Conservation (phyloP, 2,329 filamentous ascomycete genomes). For the Cercospora nicotianae region DNA sequence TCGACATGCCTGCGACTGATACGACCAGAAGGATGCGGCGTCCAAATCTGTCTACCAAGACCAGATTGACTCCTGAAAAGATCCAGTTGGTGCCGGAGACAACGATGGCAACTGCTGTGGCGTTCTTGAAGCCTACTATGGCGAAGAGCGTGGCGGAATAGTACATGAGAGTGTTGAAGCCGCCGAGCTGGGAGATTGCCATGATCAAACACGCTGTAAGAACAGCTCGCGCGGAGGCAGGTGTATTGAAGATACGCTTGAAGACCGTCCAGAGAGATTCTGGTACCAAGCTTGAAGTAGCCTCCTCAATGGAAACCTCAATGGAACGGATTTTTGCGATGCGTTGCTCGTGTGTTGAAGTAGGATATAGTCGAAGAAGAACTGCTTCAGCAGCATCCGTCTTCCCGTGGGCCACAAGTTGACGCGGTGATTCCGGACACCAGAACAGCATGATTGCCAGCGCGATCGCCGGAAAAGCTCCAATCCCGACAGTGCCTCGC, state of each 20-base stretch:
- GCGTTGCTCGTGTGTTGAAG: neutral
- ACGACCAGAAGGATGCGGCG: conserved; percentile 48
- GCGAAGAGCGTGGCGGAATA: neutral
- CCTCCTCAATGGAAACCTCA: neutral
- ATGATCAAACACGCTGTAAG: neutral
- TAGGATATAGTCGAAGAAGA: neutral
- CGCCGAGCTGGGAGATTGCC: neutral
- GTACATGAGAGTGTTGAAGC: neutral
- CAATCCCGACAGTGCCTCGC: neutral
- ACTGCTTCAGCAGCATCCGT: neutral
- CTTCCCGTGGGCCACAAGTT: neutral
- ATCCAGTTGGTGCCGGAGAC: conserved; percentile 52
- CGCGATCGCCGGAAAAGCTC: neutral
- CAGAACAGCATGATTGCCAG: neutral
- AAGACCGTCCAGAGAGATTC: neutral
- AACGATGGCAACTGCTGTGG: conserved; percentile 49
- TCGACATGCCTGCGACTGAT: conserved; percentile 49
- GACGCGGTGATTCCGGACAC: neutral
- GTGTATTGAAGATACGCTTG: neutral
- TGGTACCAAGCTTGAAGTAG: neutral
- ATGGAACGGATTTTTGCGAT: neutral
- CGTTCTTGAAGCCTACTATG: conserved; percentile 46
- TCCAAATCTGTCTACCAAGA: conserved; percentile 50
- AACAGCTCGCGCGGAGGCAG: neutral
- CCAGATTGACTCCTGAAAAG: conserved; percentile 52